Evolutionary conservation across 148 eudicot genomes (phyloP), one percentile per base, ranked within the genome.

Genomic region (Cornus florida): DNA sequence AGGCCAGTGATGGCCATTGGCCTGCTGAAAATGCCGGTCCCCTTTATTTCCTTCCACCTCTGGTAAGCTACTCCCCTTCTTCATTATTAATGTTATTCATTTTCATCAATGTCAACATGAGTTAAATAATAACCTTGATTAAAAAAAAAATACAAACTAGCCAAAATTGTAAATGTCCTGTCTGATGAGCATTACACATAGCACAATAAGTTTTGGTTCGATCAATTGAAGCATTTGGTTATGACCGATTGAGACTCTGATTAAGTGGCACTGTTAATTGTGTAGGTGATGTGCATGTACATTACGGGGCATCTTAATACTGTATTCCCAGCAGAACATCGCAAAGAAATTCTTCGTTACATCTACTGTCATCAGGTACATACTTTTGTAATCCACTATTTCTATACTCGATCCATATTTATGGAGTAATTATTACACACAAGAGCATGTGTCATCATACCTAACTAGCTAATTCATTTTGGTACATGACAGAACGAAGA

Each of bases 291-390:
- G 66, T 60, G 24, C 24, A 2, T 60, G 66, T 60, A 17, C 66
- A 60, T 60, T 14, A 60, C 66, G 4, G 66, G 66, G 3, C 66
- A 60, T 60, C 66, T 60, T 16, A 60, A 20, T 60, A 60, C 23
- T 60, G 66, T 60, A 60, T 60, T 60, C 66, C 66, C 66, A 60
- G 24, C 66, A 60, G 66, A 60, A n/a, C 66, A 60, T 19, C 23
- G 66, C 9, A 60, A 19, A n/a, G 66, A 60, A 60, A 60, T 60
- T 4, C 66, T 62, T 62, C 66, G 24, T 6, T 62, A 62, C 66
- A 62, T 62, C 0, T 62, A 62, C 66, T 17, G 23, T 4, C 66
- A 62, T 62, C 66, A 62, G 10, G 66, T 62, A 62, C 66, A n/a
- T 62, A 4, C 17, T 20, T 62, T 28, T 62, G 7, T 62, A n/a